phyloP scores from a whole-genome alignment of 192 early-diverging fungal genomes.

The Umbelopsis ramanniana region DNA sequence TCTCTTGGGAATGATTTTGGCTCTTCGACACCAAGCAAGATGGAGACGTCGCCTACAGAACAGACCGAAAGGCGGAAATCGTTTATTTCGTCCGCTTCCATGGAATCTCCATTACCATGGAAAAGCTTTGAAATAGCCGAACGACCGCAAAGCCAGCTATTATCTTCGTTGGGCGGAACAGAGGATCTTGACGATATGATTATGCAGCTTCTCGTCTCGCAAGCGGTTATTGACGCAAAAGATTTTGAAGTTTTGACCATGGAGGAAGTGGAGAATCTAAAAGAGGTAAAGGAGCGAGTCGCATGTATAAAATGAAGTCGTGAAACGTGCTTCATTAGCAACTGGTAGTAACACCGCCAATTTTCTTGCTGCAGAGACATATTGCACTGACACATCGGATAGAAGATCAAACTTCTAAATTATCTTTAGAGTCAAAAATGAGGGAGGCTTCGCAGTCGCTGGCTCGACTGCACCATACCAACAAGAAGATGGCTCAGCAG shows the following conservation, averaged over 20 bases:
- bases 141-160: background rate
- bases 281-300: conserved; percentile 47
- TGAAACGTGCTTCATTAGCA: too few species aligned
- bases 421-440: conserved; percentile 63
- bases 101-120: conserved; percentile 12
- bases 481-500: conserved; percentile 55
- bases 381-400: conserved; percentile 50
- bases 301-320: too few species aligned
- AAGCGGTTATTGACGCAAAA: conserved; percentile 59
- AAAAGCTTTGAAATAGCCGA: conserved; percentile 5
- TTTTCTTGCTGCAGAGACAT: conserved; percentile 47
- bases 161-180: background rate
- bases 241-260: conserved; percentile 55
- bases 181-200: conserved; percentile 26
- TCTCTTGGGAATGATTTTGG: background rate
- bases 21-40: background rate
- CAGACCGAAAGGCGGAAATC: background rate
- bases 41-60: background rate
- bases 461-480: conserved; percentile 42
- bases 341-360: background rate
- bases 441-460: conserved; percentile 61
- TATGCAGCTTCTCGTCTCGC: conserved; percentile 48
- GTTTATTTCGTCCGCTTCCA: background rate
- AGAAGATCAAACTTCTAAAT: conserved; percentile 43
- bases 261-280: conserved; percentile 57